Base-by-base conservation (phyloP, 2,329 filamentous ascomycete species). In the Fusarium avenaceum region DNA sequence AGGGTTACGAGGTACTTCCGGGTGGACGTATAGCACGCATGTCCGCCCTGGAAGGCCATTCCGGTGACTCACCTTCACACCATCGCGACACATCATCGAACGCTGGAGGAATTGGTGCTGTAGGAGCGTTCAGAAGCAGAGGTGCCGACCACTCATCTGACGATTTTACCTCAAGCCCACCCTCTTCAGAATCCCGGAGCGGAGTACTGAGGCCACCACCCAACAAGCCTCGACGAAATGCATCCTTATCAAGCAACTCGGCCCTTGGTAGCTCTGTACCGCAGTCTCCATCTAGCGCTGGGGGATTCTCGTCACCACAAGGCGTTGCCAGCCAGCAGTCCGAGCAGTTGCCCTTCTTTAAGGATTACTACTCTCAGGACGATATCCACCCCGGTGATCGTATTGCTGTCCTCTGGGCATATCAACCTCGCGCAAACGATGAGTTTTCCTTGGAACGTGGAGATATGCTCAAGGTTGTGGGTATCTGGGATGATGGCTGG, bases 401-500 rank as follows among this genome's bases (percentile, higher is more conserved):
- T 61, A 95, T 99, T 42, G 88, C 96, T 15, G 93, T 94, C 4
- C 86, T 99, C 15, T 99, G 96, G 96, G 95, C 96, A 3, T 99
- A 99, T 79, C 93, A 97, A 73, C 95, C 96, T 33, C 92, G 96
- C 33, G 96, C 96, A 6, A 89, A 90, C 30, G 96, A 99, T 75
- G 96, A 99, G 76, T 98, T 98, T 76, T 86, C 93, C 39, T 84
- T 99, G 38, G 96, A 98, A 74, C 89, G 96, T 60, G 96, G 96
- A 54, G 96, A 99, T 76, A 97, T 99, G 94, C 86, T 99, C 75
- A 98, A 97, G 82, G 90, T 99, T 15, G 91, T 98, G 32, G 96
- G 96, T 65, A 99, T 99, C 71, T 99, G 96, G 96, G 96, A 99
- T 75, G 96, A 99, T 77, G 96, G 96, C 46, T 99, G 96, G 96